These are phyloP conservation scores for Cucumis hystrix DNA, from an alignment of 306 rosid genomes.

Conservation along the genomic window DNA sequence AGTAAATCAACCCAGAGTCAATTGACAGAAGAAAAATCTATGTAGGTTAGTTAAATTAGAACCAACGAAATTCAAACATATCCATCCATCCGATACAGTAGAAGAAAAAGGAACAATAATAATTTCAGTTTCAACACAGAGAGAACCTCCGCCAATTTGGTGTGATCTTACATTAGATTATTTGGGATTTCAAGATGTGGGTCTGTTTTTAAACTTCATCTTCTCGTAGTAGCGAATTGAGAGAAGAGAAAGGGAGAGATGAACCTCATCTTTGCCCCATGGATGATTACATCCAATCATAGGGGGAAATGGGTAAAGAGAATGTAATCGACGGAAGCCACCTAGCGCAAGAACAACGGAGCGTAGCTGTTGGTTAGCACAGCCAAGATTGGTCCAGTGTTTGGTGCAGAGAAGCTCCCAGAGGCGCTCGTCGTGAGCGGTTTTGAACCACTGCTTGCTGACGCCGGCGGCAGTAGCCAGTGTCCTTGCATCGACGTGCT, in stretches of 20 bases:
- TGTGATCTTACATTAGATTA: background rate
- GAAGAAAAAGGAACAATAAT: background rate
- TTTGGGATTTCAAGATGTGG: slow-evolving; percentile 12
- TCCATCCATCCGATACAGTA: background rate
- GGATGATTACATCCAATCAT: slow-evolving; percentile 29
- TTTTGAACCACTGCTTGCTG: slow-evolving; percentile 81
- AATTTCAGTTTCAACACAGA: no score
- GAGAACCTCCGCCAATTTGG: background rate
- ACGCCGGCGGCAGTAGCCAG: slow-evolving; percentile 63
- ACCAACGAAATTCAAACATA: background rate
- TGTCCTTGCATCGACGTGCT: slow-evolving; percentile 64
- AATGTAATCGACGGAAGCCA: slow-evolving; percentile 85
- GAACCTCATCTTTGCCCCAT: slow-evolving; percentile 84
- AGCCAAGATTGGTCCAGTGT: slow-evolving; percentile 78
- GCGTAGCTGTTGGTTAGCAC: slow-evolving; percentile 66
- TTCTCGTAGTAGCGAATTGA: slow-evolving; percentile 88
- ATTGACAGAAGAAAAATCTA: background rate
- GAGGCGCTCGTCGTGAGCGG: slow-evolving; percentile 84
- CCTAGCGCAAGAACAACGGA: slow-evolving; percentile 96
- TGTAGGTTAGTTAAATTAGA: background rate
- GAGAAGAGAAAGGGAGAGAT: slow-evolving; percentile 83
- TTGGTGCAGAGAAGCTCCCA: slow-evolving; percentile 96
- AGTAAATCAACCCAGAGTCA: background rate
- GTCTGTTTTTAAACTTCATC: slow-evolving; percentile 58
- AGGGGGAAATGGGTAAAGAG: slow-evolving; percentile 36